Evolutionary conservation across 805 yeast species (phyloP).

Genomic region (Yarrowia osloensis): DNA sequence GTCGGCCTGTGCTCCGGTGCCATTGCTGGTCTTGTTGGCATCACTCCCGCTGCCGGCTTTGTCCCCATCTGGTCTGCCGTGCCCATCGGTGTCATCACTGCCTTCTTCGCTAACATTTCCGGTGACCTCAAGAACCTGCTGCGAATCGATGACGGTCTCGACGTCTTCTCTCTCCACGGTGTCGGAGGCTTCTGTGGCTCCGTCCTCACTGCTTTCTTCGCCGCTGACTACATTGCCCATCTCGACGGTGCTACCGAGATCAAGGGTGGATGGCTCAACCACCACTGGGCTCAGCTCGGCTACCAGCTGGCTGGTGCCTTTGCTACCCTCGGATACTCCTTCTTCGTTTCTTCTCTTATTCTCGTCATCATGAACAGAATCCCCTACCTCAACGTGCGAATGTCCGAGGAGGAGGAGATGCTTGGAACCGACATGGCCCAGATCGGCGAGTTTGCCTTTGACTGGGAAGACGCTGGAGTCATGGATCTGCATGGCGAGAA

Average conservation of each 20-base stretch:
- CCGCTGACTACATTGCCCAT: slow-evolving; percentile 89
- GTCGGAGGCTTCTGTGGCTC: slow-evolving; percentile 89
- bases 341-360: slow-evolving; percentile 70
- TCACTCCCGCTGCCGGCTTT: slow-evolving; percentile 95
- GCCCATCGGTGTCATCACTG: slow-evolving; percentile 79
- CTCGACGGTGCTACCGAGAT: slow-evolving; percentile 68
- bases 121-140: slow-evolving; percentile 73
- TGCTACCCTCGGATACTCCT: slow-evolving; percentile 78
- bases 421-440: slow-evolving; percentile 86
- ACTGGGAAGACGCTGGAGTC: slow-evolving; percentile 34
- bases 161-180: slow-evolving; percentile 91
- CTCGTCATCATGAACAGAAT: slow-evolving; percentile 71
- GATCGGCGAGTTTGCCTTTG: slow-evolving; percentile 82
- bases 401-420: slow-evolving; percentile 87
- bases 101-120: slow-evolving; percentile 78
- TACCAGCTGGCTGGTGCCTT: slow-evolving; percentile 86
- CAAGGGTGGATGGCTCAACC: slow-evolving; percentile 91
- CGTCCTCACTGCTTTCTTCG: slow-evolving; percentile 84
- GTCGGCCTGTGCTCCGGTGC: slow-evolving; percentile 92
- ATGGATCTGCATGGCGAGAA: slow-evolving; percentile 10
- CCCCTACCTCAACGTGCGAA: slow-evolving; percentile 81
- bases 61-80: slow-evolving; percentile 91
- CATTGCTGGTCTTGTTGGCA: slow-evolving; percentile 90
- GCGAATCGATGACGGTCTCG: slow-evolving; percentile 91
- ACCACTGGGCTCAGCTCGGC: slow-evolving; percentile 85